Base-by-base conservation (phyloP, 352 stramenopile species). In the Globisporangium iwayamae region DNA sequence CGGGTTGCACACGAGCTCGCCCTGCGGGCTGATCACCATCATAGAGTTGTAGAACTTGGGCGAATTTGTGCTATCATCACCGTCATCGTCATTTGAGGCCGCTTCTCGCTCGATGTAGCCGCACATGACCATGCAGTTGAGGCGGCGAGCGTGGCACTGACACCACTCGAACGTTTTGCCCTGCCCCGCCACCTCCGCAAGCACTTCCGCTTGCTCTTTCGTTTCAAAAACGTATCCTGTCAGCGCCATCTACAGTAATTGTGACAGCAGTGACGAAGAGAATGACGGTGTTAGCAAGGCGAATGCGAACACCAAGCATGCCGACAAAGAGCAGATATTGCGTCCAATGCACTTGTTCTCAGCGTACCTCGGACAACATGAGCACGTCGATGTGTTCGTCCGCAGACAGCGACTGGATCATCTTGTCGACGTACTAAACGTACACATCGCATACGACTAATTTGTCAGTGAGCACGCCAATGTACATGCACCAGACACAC, bases 171-270 rank as follows among this genome's bases (percentile, higher is more conserved):
- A 93, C 36, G 76, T 93, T 16, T 47, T 41, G 20, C 84, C 86
- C 39, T 75, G 34, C 5, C 69, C 81, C 2, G 81, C 70, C 32
- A 78, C 41, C 52, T 94, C 84, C 3, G 86, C 86, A n/a, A 94
- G 71, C 52, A 73, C 47, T n/a, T 67, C 75, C 43, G 89, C 76
- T 8, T 90, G 72, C 32, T 67, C 70, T 56, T 77, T 81, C 32
- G 73, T 76, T 50, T 74, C 43, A 62, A 95, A 92, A 30, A 91
- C 84, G 68, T 95, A 93, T 18, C 86, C 86, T 11, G 86, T 92
- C 56, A 95, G 89, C 50, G 74, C 79, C 83, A 93, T 93, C 84
- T 94, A 28, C 22, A 25, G 22, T 25, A 25, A 14, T 28, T 48
- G 30, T 53, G 6, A 10, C 22, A 25, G n/a, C 13, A 9, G 13